These are phyloP conservation scores for Acacia acuminata DNA, from an alignment of 306 rosid genomes.

Conservation along the genomic window DNA sequence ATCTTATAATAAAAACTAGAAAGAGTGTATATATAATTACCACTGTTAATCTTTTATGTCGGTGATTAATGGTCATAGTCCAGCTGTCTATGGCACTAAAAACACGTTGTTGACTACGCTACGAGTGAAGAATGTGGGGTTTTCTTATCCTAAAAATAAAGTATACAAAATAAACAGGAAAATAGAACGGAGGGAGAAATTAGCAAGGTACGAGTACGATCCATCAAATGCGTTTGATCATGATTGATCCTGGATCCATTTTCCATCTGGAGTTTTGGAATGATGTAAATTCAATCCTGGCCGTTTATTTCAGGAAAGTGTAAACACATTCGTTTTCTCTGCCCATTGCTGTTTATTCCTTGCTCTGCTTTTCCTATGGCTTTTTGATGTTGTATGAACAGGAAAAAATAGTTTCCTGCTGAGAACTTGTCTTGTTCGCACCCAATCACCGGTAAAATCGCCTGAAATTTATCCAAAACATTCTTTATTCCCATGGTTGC, in stretches of 20 bases:
- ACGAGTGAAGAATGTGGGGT: neutral
- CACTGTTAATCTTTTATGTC: neutral
- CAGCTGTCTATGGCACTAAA: neutral
- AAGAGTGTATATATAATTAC: no score
- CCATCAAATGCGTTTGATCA: neutral
- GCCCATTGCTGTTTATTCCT: neutral
- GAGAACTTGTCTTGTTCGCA: slow-evolving; percentile 1
- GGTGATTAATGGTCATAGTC: neutral
- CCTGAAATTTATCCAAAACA: slow-evolving; percentile 29
- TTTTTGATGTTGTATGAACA: neutral
- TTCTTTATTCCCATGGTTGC: neutral
- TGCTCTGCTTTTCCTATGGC: neutral
- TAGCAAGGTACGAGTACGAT: neutral
- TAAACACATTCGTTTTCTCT: neutral
- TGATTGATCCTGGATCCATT: neutral
- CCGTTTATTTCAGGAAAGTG: neutral
- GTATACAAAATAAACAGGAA: no score
- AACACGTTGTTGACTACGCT: neutral
- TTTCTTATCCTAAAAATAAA: no score
- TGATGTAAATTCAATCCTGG: neutral
- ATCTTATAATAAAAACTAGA: no score
- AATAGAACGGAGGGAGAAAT: neutral
- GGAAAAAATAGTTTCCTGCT: neutral
- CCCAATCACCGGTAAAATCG: neutral
- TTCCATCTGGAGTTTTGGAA: neutral